A percentile compares a stretch with the other conserved stretches of the same genome.
Conservation (phyloP, 2,329 filamentous ascomycete genomes). For the Lecanicillium sp. region DNA sequence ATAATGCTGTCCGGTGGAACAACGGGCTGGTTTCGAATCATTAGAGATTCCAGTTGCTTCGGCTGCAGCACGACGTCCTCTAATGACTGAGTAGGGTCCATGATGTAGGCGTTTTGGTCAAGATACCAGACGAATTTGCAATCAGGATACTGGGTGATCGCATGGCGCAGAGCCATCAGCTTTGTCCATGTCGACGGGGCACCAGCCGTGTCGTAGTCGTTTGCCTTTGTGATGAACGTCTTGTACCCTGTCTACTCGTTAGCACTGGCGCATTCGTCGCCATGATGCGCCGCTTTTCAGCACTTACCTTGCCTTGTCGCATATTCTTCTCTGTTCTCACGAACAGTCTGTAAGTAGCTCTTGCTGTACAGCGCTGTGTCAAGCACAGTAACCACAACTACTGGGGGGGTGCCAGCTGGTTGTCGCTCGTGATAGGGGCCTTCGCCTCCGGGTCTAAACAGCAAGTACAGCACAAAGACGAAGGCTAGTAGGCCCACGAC, state of each 20-base stretch:
- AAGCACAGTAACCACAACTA: conserved; percentile 79
- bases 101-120: conserved; percentile 77
- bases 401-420: conserved; percentile 48
- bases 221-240: conserved; percentile 70
- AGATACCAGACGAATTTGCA: conserved; percentile 81
- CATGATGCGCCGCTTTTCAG: not conserved
- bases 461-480: conserved; percentile 51
- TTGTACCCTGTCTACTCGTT: conserved; percentile 57
- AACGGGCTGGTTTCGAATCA: conserved; percentile 78
- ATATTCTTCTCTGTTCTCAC: conserved; percentile 77
- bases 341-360: conserved; percentile 63
- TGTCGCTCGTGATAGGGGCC: conserved; percentile 25
- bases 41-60: conserved; percentile 60
- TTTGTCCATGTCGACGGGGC: conserved; percentile 61
- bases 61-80: conserved; percentile 63
- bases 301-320: conserved; percentile 73
- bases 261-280: not conserved
- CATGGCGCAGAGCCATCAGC: conserved; percentile 81
- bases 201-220: conserved; percentile 63
- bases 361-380: conserved; percentile 57
- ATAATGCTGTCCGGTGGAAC: conserved; percentile 96
- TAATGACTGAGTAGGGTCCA: conserved; percentile 66
- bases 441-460: conserved; percentile 31
- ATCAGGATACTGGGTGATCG: conserved; percentile 70
- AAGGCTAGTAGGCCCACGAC: conserved; percentile 46